These are phyloP conservation scores for Chloranthus sessilifolius DNA, from an alignment of 164 flowering plant species.

Conservation along the genomic window DNA sequence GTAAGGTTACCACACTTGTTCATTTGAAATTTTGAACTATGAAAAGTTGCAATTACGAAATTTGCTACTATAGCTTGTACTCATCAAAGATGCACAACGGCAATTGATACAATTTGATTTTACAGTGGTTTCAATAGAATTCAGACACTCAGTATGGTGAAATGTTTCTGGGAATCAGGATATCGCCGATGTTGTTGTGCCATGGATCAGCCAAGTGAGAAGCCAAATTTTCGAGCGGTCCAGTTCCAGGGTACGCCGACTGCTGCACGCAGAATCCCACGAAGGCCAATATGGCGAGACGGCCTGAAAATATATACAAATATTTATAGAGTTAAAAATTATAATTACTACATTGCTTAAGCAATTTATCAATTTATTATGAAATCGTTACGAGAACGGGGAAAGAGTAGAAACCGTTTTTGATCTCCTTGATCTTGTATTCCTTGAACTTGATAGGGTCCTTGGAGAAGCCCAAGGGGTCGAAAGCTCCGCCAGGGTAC, in stretches of 20 bases:
- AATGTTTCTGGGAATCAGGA: conserved; percentile 61
- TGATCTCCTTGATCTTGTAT: conserved; percentile 85
- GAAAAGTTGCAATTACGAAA: neutral
- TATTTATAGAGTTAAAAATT: no score
- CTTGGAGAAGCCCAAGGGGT: conserved; percentile 94
- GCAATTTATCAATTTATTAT: neutral
- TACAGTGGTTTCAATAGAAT: conserved; percentile 14
- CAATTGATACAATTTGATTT: conserved; percentile 16
- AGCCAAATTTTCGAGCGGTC: conserved; percentile 98
- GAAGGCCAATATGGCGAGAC: conserved; percentile 89
- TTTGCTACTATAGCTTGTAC: conserved; percentile 7
- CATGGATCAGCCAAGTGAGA: conserved; percentile 99
- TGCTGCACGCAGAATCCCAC: conserved; percentile 94
- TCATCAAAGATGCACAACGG: conserved; percentile 6
- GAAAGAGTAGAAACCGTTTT: conserved; percentile 51
- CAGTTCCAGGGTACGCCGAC: conserved; percentile 94
- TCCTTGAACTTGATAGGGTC: conserved; percentile 88
- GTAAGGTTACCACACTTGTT: conserved; percentile 7
- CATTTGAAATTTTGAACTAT: conserved; percentile 1
- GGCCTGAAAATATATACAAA: conserved; percentile 59
- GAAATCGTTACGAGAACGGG: no score
- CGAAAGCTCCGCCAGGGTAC: conserved; percentile 98
- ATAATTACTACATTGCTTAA: neutral
- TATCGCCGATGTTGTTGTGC: conserved; percentile 96
- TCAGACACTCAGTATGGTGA: conserved; percentile 20